Evolutionary conservation across 2,329 filamentous ascomycete species (phyloP).

Genomic region (Colletotrichum tanaceti): DNA sequence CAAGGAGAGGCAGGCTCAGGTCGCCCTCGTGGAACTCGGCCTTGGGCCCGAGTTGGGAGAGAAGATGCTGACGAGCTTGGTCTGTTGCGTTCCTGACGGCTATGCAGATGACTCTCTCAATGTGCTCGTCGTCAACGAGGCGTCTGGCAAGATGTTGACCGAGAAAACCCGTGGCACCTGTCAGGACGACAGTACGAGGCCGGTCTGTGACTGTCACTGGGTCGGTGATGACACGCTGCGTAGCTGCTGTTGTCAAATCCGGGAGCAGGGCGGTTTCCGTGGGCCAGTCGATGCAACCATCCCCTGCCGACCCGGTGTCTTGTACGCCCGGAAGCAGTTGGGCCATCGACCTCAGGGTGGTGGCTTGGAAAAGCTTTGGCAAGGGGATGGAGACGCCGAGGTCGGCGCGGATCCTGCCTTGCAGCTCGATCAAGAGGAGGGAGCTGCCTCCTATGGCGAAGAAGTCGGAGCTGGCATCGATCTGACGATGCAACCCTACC

Average conservation of each 20-base stretch:
- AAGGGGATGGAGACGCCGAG: slow-evolving; percentile 48
- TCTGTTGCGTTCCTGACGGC: too few relatives aligned
- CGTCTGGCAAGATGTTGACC: slow-evolving; percentile 39
- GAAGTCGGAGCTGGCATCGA: slow-evolving; percentile 48
- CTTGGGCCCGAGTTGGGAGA: too few relatives aligned
- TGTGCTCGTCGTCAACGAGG: slow-evolving; percentile 24
- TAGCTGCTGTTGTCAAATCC: background rate
- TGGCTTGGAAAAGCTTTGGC: slow-evolving; percentile 50
- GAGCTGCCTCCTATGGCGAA: slow-evolving; percentile 53
- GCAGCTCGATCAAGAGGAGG: slow-evolving; percentile 49
- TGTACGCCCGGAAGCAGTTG: slow-evolving; percentile 40
- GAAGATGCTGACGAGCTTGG: too few relatives aligned
- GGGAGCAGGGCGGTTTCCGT: slow-evolving; percentile 48
- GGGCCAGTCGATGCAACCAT: slow-evolving; percentile 42
- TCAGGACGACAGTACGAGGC: slow-evolving; percentile 35
- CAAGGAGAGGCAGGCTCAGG: slow-evolving; percentile 50
- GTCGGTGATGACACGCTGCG: slow-evolving; percentile 2
- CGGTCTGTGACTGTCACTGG: background rate
- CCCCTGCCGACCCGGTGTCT: slow-evolving; percentile 9
- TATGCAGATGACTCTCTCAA: slow-evolving; percentile 38
- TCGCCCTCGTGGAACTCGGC: too few relatives aligned
- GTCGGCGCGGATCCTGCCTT: slow-evolving; percentile 46
- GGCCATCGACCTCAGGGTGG: slow-evolving; percentile 52
- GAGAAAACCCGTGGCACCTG: slow-evolving; percentile 41
- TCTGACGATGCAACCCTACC: background rate